Evolutionary conservation across 306 rosid genomes (phyloP), one percentile per base, ranked within the genome.

Genomic region (Cucurbita argyrosperma): DNA sequence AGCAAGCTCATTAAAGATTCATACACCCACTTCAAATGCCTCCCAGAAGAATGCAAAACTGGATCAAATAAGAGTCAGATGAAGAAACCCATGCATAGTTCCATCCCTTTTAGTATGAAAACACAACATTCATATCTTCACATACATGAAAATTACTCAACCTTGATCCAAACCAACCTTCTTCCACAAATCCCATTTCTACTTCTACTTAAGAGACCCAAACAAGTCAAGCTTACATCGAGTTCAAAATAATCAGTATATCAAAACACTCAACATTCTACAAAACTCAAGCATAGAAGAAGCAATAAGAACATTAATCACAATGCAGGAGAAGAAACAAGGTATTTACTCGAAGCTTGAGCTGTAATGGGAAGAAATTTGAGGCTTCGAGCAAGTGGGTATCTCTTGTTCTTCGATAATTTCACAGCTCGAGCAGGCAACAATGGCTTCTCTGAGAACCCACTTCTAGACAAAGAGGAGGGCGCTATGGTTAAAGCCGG

Each of bases 291-390:
- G 16, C 69, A 16, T 19, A 49, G 13, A 42, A 78, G 7, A 35
- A 11, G 13, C 60, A 43, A 39, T 40, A 37, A 55, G 23, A 60
- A 12, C 58, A 50, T 12, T 19, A 39, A 60, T 47, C 52, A 30
- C 35, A 30, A 30, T 30, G 35, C 0, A 30, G 35, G 4, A 30
- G 35, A 30, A 30, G 35, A 30, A 30, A 30, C 35, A 30, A 30
- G 35, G 35, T 30, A 30, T 26, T 71, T 76, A 90, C 98, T 88
- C 55, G 97, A 86, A 50, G 18, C 54, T 81, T 87, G 94, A 82
- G 89, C 85, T 79, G 76, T 81, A 78, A 78, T 35, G n/a, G 55
- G 78, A 63, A 74, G 84, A 77, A 77, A 80, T 74, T 77, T 84
- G 83, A 85, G 84, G 77, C 72, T 79, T 39, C 76, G 47, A 78